Conservation (phyloP, 2,329 filamentous ascomycete genomes). For the Chaetothyriales sp. region DNA sequence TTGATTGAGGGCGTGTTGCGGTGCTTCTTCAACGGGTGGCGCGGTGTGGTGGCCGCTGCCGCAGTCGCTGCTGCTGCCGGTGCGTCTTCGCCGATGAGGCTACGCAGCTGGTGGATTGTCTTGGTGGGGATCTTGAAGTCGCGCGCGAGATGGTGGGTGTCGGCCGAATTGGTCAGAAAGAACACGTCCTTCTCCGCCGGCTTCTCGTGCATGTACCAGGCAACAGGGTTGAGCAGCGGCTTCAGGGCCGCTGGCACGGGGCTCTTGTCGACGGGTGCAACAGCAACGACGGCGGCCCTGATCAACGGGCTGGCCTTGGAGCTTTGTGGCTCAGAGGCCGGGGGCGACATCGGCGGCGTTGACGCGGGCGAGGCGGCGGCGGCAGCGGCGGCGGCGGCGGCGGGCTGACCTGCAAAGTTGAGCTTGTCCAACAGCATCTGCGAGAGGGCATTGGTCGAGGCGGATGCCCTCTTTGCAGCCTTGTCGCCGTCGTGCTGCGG, state of each 20-base stretch:
- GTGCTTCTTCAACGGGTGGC: slow-evolving; percentile 33
- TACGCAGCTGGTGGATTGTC: slow-evolving; percentile 35
- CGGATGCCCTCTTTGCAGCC: slow-evolving; percentile 11
- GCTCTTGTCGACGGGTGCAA: slow-evolving; percentile 8
- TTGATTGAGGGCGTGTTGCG: slow-evolving; percentile 5
- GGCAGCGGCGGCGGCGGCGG: slow-evolving; percentile 21
- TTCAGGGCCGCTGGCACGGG: slow-evolving; percentile 28
- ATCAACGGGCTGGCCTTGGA: slow-evolving; percentile 34
- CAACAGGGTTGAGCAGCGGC: slow-evolving; percentile 31
- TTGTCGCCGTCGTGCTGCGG: slow-evolving; percentile 8
- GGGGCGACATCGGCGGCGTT: slow-evolving; percentile 29
- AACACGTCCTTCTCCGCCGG: slow-evolving; percentile 22
- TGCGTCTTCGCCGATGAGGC: slow-evolving; percentile 34
- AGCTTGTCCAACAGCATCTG: slow-evolving; percentile 35
- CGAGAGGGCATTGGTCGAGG: slow-evolving; percentile 26
- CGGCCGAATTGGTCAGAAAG: slow-evolving; percentile 33
- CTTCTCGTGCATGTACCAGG: slow-evolving; percentile 31
- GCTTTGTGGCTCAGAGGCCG: slow-evolving; percentile 28
- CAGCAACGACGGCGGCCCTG: slow-evolving; percentile 13
- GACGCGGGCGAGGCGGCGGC: slow-evolving; percentile 29
- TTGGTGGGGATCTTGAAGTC: slow-evolving; percentile 35
- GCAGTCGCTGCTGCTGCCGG: slow-evolving; percentile 13
- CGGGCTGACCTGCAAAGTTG: slow-evolving; percentile 32
- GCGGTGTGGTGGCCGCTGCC: slow-evolving; percentile 27
- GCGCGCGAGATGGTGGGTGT: slow-evolving; percentile 29